Evolutionary conservation across 2,329 filamentous ascomycete species (phyloP).

Genomic region (Diaporthe ilicicola): DNA sequence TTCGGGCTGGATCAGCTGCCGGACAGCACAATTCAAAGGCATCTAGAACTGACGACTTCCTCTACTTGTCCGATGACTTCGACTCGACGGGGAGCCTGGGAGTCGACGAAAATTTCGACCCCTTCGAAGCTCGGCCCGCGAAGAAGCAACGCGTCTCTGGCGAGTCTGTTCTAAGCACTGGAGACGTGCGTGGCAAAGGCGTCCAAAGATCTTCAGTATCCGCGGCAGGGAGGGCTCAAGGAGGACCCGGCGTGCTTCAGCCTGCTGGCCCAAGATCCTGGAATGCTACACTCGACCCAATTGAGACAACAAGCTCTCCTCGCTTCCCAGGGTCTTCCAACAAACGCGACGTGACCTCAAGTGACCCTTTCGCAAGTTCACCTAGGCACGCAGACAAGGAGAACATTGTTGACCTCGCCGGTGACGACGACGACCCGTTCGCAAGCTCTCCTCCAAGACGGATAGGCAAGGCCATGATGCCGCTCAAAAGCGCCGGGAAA

Average conservation of each 20-base stretch:
- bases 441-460: conserved; percentile 35
- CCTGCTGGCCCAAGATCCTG: conserved; percentile 36
- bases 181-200: background rate
- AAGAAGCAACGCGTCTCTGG: conserved; percentile 43
- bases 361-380: conserved; percentile 28
- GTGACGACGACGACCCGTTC: conserved; percentile 36
- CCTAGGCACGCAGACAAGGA: conserved; percentile 25
- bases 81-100: conserved; percentile 51
- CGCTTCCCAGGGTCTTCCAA: conserved; percentile 14
- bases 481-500: conserved; percentile 4
- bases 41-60: conserved; percentile 35
- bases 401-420: conserved; percentile 19
- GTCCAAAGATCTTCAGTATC: background rate
- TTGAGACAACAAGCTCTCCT: conserved; percentile 50
- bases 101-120: conserved; percentile 36
- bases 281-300: conserved; percentile 36
- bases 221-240: background rate
- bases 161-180: background rate
- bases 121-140: conserved; percentile 36
- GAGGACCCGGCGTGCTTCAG: conserved; percentile 19
- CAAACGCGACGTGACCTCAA: conserved; percentile 1
- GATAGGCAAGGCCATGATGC: conserved; percentile 25
- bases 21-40: background rate
- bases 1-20: background rate
- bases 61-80: conserved; percentile 52